Percentiles rank a stretch among this genome's conserved stretches.
Conservation (phyloP, 2,329 filamentous ascomycete genomes). For the Pyrenophora tritici-repentis region DNA sequence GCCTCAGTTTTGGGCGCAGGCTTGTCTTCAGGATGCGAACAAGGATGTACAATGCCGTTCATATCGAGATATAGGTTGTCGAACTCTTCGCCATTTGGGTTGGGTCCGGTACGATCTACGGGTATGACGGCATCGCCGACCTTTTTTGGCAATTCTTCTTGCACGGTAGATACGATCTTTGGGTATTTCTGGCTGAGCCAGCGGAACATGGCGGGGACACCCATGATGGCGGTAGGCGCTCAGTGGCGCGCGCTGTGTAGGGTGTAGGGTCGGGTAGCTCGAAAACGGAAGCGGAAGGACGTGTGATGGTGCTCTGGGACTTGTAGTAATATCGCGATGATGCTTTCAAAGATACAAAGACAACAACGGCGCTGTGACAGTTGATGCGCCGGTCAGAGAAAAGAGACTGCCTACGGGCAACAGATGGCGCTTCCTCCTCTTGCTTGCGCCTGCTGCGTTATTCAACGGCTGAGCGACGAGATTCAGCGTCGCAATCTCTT, state of each 20-base stretch:
- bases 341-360: slow-evolving; percentile 18
- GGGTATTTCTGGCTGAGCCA: slow-evolving; percentile 98
- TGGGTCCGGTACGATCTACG: slow-evolving; percentile 80
- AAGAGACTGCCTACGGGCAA: slow-evolving; percentile 14
- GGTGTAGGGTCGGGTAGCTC: neutral
- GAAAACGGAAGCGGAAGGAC: slow-evolving; percentile 23
- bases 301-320: slow-evolving; percentile 20
- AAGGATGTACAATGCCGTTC: slow-evolving; percentile 99
- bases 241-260: slow-evolving; percentile 18
- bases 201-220: slow-evolving; percentile 92
- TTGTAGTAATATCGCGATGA: slow-evolving; percentile 25
- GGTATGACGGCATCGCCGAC: slow-evolving; percentile 86
- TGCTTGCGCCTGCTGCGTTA: slow-evolving; percentile 3
- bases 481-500: slow-evolving; percentile 4
- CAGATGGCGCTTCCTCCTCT: neutral
- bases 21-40: slow-evolving; percentile 93
- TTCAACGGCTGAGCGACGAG: slow-evolving; percentile 1
- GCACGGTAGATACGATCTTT: slow-evolving; percentile 91
- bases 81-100: slow-evolving; percentile 96
- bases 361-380: slow-evolving; percentile 17
- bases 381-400: slow-evolving; percentile 20
- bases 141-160: slow-evolving; percentile 80
- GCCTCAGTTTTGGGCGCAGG: slow-evolving; percentile 92
- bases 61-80: slow-evolving; percentile 98
- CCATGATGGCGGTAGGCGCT: slow-evolving; percentile 63